Evolutionary conservation across 257 asterid species (phyloP).

Genomic region (Primulina huaijiensis): DNA sequence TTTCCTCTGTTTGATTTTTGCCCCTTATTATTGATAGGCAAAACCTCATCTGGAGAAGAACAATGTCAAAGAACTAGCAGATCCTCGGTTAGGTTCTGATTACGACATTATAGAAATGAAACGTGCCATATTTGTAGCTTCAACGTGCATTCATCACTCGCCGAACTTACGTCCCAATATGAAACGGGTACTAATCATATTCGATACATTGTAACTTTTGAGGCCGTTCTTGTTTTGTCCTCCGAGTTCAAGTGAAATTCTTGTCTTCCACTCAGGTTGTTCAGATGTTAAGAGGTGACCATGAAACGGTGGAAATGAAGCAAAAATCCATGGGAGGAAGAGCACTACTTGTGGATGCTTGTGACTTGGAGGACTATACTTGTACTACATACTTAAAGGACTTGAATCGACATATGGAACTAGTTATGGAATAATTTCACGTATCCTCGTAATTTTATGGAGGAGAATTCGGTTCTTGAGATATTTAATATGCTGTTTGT

Average conservation of each 20-base stretch:
- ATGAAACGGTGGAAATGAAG: conserved; percentile 49
- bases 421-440: conserved; percentile 64
- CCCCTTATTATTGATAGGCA: conserved; percentile 45
- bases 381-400: conserved; percentile 69
- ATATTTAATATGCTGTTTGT: not conserved
- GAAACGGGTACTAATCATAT: conserved; percentile 50
- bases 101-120: conserved; percentile 60
- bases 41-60: conserved; percentile 75
- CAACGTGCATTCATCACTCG: conserved; percentile 77
- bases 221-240: not conserved
- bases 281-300: conserved; percentile 68
- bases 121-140: conserved; percentile 71
- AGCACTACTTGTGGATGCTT: conserved; percentile 56
- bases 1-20: conserved; percentile 1
- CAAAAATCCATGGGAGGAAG: conserved; percentile 64
- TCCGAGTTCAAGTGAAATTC: not conserved
- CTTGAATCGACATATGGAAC: conserved; percentile 85
- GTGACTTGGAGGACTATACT: conserved; percentile 78
- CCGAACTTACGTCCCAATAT: conserved; percentile 83
- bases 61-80: conserved; percentile 60
- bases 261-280: conserved; percentile 48
- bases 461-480: not conserved
- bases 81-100: conserved; percentile 60
- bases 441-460: not conserved
- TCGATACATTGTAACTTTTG: too few relatives aligned